A percentile compares a stretch with the other conserved stretches of the same genome.
Evolutionary conservation across 1,284 basidiomycete species (phyloP).

Genomic region (Exobasidium rhododendri): DNA sequence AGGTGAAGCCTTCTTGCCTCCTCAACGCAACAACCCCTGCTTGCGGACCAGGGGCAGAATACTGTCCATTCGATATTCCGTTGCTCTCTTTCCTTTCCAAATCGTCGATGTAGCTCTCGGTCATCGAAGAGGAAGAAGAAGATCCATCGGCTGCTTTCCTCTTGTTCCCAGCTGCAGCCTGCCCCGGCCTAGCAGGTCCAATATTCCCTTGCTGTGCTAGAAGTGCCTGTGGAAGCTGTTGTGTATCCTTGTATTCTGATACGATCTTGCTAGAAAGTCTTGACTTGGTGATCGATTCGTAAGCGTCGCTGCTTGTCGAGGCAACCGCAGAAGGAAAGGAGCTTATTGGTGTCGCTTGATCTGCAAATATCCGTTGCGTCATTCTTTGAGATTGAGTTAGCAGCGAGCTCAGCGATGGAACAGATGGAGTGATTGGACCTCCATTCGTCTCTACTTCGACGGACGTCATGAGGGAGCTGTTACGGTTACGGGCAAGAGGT

Average conservation of each 20-base stretch:
- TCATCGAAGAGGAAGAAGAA: conserved; percentile 16
- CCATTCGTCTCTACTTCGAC: not conserved
- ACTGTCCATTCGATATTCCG: conserved; percentile 19
- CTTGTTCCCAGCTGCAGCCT: conserved; percentile 3
- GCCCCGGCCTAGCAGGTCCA: conserved; percentile 56
- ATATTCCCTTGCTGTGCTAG: conserved; percentile 73
- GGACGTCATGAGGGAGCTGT: not conserved
- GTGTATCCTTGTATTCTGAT: conserved; percentile 82
- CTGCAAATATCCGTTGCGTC: not conserved
- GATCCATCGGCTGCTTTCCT: conserved; percentile 20
- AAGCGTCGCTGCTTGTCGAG: not conserved
- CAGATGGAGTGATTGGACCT: not conserved
- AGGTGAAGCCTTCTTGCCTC: conserved; percentile 25
- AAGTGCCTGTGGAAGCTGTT: conserved; percentile 76
- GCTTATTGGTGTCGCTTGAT: not conserved
- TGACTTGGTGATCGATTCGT: conserved; percentile 41
- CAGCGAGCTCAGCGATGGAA: not conserved
- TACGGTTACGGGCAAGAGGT: no score
- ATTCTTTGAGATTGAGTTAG: not conserved
- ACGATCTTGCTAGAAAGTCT: conserved; percentile 67
- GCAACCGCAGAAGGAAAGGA: not conserved
- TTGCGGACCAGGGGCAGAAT: conserved; percentile 13
- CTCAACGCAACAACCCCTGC: conserved; percentile 19
- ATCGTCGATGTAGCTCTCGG: conserved; percentile 13
- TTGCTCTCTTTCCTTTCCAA: conserved; percentile 29